Conservation (phyloP, 768 basidiomycete genomes). For the Kwoniella sp. region DNA sequence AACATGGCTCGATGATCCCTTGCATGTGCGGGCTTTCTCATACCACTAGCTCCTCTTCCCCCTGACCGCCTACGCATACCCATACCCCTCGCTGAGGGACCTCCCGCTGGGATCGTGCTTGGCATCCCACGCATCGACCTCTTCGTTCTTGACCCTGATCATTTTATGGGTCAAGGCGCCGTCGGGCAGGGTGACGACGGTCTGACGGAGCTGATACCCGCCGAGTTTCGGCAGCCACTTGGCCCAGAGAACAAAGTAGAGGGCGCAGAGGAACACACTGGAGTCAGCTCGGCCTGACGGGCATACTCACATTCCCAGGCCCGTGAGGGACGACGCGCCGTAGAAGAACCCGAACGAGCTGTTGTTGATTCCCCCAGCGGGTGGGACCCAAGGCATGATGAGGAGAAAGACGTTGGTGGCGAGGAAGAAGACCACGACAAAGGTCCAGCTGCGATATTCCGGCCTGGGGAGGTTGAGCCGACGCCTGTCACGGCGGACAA, state of each 20-base stretch:
- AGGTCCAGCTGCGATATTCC: constrained; percentile 30
- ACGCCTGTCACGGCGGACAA: constrained; percentile 42
- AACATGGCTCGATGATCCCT: too few relatives aligned
- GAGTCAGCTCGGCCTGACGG: neutral
- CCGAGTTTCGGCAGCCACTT: constrained; percentile 53
- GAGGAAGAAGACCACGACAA: constrained; percentile 31
- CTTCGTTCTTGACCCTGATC: constrained; percentile 19
- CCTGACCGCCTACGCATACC: too few relatives aligned
- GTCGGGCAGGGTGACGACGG: constrained; percentile 20
- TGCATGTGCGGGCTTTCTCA: too few relatives aligned
- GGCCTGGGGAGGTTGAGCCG: constrained; percentile 30
- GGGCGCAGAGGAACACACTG: constrained; percentile 30
- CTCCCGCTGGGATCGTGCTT: constrained; percentile 20
- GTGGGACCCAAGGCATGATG: constrained; percentile 49
- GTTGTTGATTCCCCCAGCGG: constrained; percentile 40
- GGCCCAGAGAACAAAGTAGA: constrained; percentile 53
- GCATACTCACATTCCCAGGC: constrained; percentile 25
- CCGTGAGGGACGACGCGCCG: constrained; percentile 18
- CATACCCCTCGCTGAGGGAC: neutral
- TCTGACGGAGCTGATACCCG: constrained; percentile 54
- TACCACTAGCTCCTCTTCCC: too few relatives aligned
- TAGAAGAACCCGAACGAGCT: constrained; percentile 44
- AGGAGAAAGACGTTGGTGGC: constrained; percentile 46
- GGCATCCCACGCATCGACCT: constrained; percentile 20
- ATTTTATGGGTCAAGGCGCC: constrained; percentile 22